Conservation (phyloP, 2,329 filamentous ascomycete species). For the Ophioceras dolichostomum region DNA sequence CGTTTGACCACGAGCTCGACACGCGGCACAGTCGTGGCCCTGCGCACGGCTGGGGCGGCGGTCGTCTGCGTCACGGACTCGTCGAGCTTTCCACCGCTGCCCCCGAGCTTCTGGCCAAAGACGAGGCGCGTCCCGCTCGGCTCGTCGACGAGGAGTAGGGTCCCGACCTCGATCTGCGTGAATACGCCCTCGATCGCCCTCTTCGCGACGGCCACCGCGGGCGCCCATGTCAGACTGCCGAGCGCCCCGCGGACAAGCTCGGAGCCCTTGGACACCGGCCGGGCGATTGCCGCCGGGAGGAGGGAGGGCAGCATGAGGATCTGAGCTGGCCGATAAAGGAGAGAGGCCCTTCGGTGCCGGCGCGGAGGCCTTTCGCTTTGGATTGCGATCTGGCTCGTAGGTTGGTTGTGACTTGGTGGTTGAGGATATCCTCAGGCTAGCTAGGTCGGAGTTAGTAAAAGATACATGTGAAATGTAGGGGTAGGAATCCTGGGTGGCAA, state of each 20-base stretch:
- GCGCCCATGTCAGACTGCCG: conserved; percentile 33
- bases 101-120: conserved; percentile 31
- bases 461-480: too few species aligned
- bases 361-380: too few species aligned
- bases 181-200: conserved; percentile 31
- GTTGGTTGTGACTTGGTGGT: too few species aligned
- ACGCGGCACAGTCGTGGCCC: conserved; percentile 23
- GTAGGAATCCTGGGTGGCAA: too few species aligned
- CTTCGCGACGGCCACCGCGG: conserved; percentile 32
- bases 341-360: too few species aligned
- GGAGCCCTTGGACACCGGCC: conserved; percentile 24
- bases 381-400: too few species aligned
- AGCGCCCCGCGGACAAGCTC: conserved; percentile 28
- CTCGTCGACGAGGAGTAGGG: conserved; percentile 34
- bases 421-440: too few species aligned
- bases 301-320: conserved; percentile 2
- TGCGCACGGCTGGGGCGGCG: conserved; percentile 23
- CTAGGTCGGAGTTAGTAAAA: too few species aligned
- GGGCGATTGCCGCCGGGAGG: conserved; percentile 23
- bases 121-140: conserved; percentile 25
- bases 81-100: conserved; percentile 18
- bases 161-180: conserved; percentile 32
- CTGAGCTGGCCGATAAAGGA: too few species aligned
- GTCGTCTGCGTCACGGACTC: conserved; percentile 6
- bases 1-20: conserved; percentile 48